Percentiles rank a stretch among this genome's conserved stretches.
Evolutionary conservation across 225 moss, liverwort and hornwort species (phyloP).

Genomic region (Marchantia polymorpha): DNA sequence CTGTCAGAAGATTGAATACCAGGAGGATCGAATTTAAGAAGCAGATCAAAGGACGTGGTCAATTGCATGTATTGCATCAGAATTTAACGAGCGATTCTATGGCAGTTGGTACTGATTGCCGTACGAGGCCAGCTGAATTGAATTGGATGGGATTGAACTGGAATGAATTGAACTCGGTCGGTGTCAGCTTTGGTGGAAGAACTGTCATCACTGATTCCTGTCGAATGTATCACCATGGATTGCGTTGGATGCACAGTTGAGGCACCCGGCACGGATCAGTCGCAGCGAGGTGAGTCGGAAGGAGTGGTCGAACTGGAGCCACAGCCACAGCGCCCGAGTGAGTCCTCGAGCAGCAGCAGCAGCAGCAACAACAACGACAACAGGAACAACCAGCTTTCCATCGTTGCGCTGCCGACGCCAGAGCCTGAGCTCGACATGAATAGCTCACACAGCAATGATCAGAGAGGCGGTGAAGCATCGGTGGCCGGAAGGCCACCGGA

Average conservation of each 20-base stretch:
- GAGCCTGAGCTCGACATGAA: conserved; percentile 27
- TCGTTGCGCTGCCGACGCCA: conserved; percentile 19
- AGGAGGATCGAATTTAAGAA: neutral
- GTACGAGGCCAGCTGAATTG: neutral
- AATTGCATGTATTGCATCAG: neutral
- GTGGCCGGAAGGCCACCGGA: conserved; percentile 29
- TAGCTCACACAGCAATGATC: conserved; percentile 30
- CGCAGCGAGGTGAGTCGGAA: neutral
- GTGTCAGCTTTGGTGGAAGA: conserved; percentile 1
- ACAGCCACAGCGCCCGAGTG: conserved; percentile 13
- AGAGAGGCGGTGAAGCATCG: conserved; percentile 23
- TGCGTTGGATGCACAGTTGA: conserved; percentile 8
- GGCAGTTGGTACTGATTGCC: neutral
- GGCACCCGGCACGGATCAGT: conserved; percentile 1
- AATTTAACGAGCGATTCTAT: neutral
- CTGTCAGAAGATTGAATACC: neutral
- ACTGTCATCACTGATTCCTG: neutral
- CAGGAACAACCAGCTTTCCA: conserved; percentile 16
- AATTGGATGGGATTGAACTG: neutral
- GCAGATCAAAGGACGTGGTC: neutral
- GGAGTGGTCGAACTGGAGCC: conserved; percentile 30
- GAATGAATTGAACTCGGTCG: neutral
- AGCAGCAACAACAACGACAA: too few species aligned
- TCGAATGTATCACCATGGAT: neutral
- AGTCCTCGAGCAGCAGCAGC: conserved; percentile 6